Evolutionary conservation across 345 rosid species (phyloP).

Genomic region (Acer yangbiense): DNA sequence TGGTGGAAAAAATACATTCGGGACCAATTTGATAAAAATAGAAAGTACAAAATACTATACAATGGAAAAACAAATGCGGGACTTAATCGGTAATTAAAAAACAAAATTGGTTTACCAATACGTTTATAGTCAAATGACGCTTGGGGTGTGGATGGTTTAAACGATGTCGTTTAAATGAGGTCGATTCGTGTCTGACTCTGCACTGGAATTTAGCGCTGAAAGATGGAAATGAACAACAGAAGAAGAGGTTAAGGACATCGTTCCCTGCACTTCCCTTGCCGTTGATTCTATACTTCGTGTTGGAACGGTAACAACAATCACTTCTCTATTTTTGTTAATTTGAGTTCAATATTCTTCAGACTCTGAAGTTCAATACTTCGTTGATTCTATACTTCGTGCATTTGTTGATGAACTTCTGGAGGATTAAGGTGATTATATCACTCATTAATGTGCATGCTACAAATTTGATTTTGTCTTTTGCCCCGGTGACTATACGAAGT

Average conservation of each 20-base stretch:
- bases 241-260: constrained; percentile 45
- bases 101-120: too few species aligned
- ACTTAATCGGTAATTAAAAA: too few species aligned
- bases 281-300: constrained; percentile 65
- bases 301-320: constrained; percentile 46
- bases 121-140: too few species aligned
- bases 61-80: too few species aligned
- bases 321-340: background rate
- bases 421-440: constrained; percentile 19
- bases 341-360: background rate
- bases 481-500: background rate
- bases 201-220: background rate
- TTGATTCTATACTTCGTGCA: too few species aligned
- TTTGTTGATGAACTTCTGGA: constrained; percentile 10
- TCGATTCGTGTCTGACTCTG: background rate
- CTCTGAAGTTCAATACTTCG: background rate
- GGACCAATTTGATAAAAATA: too few species aligned
- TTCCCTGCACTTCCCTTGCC: constrained; percentile 83
- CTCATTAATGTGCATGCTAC: background rate
- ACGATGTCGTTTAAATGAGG: too few species aligned
- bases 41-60: too few species aligned
- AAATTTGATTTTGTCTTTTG: background rate
- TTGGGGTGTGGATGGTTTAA: too few species aligned
- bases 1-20: too few species aligned
- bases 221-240: constrained; percentile 47